Evolutionary conservation across 2,329 filamentous ascomycete species (phyloP), one percentile per base, ranked within the genome.

Genomic region (Periconia sp.): DNA sequence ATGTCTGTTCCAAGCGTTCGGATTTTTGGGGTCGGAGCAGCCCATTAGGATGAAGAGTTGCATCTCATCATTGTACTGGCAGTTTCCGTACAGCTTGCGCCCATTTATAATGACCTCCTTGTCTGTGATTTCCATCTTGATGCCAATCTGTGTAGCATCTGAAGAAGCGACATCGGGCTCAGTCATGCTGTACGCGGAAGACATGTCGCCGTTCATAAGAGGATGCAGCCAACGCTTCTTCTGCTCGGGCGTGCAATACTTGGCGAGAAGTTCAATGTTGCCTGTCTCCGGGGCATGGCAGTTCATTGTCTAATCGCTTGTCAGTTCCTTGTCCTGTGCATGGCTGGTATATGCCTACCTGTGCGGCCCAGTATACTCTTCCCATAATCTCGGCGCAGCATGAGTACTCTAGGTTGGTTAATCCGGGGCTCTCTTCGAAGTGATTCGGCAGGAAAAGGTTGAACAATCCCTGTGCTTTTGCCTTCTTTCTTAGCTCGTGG

Each of bases 261-360:
- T 78, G 25, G 75, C 75, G 21, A 79, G 69, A 8, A 79, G 71
- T 53, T 79, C 77, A 59, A 79, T 79, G 57, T 78, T 79, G 21
- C 77, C 76, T 5, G 75, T 77, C 28, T 78, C 74, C 13, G 75
- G 76, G 2, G 77, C 76, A 39, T 72, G 69, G 48, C 71, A 73
- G 50, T 73, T 73, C 68, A 73, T 72, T 0, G 71, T 73, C 71
- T 73, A 37, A 2, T 19, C 3, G 16, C 22, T 12, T 40, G 22
- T 44, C 43, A 31, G 43, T 18, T 23, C 10, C 24, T 19, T 11
- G 17, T 16, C n/a, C 9, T n/a, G 10, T 5, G 23, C 24, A 21
- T 25, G 15, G 22, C 2, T 26, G 13, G 24, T 9, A 24, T 4
- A n/a, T 30, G 42, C 51, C 48, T 36, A 69, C 69, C 65, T 71